Evolutionary conservation across 1,284 basidiomycete species (phyloP).

Genomic region (Leccinum fuscescens): DNA sequence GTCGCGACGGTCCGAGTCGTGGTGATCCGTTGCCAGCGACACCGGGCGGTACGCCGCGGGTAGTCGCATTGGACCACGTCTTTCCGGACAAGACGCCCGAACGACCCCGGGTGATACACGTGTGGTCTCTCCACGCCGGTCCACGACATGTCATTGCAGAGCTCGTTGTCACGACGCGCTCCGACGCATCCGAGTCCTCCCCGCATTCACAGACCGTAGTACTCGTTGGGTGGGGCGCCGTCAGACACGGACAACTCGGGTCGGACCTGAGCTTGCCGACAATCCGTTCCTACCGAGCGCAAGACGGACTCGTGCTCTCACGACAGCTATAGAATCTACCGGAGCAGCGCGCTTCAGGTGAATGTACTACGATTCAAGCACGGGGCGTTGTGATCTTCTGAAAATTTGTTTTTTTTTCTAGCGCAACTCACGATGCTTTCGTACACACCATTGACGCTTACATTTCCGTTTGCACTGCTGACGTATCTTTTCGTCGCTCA

Average conservation of each 20-base stretch:
- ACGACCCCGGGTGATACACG: slow-evolving; percentile 17
- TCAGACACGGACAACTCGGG: slow-evolving; percentile 79
- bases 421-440: slow-evolving; percentile 74
- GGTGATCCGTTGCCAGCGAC: not conserved
- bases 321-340: slow-evolving; percentile 42
- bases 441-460: slow-evolving; percentile 75
- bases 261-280: not conserved
- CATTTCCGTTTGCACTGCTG: slow-evolving; percentile 75
- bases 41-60: slow-evolving; percentile 28
- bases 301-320: slow-evolving; percentile 61
- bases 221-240: slow-evolving; percentile 79
- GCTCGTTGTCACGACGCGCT: slow-evolving; percentile 24
- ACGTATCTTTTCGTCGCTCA: slow-evolving; percentile 90
- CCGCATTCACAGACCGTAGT: slow-evolving; percentile 25
- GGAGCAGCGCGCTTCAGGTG: slow-evolving; percentile 32
- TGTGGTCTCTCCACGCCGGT: slow-evolving; percentile 56
- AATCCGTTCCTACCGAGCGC: slow-evolving; percentile 78
- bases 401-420: slow-evolving; percentile 28
- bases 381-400: no score
- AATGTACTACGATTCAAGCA: no score
- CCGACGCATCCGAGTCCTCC: not conserved
- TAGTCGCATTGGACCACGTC: slow-evolving; percentile 46
- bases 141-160: slow-evolving; percentile 68
- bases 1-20: not conserved
- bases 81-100: slow-evolving; percentile 23